Conservation (phyloP, 2,329 filamentous ascomycete genomes). For the Exutisphaerella laricina region DNA sequence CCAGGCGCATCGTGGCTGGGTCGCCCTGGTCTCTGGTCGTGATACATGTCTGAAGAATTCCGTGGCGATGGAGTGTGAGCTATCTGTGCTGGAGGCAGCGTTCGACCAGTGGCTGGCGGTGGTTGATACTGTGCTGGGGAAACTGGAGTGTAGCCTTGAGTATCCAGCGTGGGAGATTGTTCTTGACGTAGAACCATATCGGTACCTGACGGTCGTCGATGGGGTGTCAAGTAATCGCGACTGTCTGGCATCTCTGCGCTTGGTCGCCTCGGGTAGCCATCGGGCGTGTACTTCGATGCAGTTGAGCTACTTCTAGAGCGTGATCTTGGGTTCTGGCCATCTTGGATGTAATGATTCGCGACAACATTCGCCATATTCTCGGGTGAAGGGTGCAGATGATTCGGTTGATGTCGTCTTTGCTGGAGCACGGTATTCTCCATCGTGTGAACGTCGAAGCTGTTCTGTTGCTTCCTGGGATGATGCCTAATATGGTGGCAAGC, state of each 20-base stretch:
- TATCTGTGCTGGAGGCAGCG: not conserved
- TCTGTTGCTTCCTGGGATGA: not conserved
- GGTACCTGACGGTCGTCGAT: slow-evolving; percentile 1
- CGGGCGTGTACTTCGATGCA: slow-evolving; percentile 9
- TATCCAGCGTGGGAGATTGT: not conserved
- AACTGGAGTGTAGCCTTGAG: slow-evolving; percentile 6
- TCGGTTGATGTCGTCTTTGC: not conserved
- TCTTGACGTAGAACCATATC: slow-evolving; percentile 1
- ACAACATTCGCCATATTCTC: slow-evolving; percentile 1
- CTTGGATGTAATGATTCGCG: not conserved
- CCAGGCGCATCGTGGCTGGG: not conserved
- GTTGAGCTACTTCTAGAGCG: slow-evolving; percentile 5
- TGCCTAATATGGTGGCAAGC: slow-evolving; percentile 1
- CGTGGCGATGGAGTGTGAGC: not conserved
- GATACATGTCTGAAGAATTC: not conserved
- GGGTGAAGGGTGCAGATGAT: not conserved
- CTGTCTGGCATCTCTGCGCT: slow-evolving; percentile 3
- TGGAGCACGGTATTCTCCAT: not conserved
- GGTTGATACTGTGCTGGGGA: slow-evolving; percentile 10
- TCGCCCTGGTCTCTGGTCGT: not conserved
- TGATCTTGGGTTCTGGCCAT: not conserved
- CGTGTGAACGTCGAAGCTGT: not conserved
- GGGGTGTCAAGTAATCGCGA: slow-evolving; percentile 4
- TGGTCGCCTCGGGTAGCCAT: slow-evolving; percentile 3
- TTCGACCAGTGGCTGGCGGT: slow-evolving; percentile 1